Conservation (phyloP, 1,139 yeast genomes). For the Komagataea norvegica region DNA sequence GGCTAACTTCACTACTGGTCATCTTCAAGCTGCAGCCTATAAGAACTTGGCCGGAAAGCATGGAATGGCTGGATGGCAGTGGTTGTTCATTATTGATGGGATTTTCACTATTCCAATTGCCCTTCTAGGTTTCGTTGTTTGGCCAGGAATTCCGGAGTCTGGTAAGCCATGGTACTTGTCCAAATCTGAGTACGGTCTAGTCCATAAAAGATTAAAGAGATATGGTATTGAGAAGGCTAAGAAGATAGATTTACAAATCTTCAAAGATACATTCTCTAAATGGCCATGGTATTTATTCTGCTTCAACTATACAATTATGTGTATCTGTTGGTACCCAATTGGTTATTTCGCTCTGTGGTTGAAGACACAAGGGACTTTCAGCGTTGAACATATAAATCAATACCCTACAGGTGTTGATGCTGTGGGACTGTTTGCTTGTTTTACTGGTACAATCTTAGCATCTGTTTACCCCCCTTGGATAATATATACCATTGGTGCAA, state of each 20-base stretch:
- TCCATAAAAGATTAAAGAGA: no score
- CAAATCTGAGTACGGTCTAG: no score
- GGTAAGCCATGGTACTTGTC: conserved; percentile 11
- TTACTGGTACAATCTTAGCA: conserved; percentile 10
- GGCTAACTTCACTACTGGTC: conserved; percentile 35
- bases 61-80: conserved; percentile 69
- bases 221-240: no score
- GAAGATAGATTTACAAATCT: no score
- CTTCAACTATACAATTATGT: no score
- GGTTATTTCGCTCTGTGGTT: conserved; percentile 19
- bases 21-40: conserved; percentile 52
- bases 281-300: no score
- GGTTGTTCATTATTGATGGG: conserved; percentile 76
- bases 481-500: conserved; percentile 14
- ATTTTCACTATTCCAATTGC: conserved; percentile 54
- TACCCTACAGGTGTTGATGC: conserved; percentile 20
- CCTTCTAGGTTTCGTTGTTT: conserved; percentile 45
- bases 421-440: conserved; percentile 9
- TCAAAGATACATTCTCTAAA: no score
- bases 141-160: conserved; percentile 48
- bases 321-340: conserved; percentile 18
- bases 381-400: conserved; percentile 17
- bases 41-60: conserved; percentile 43
- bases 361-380: conserved; percentile 10
- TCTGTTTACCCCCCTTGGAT: conserved; percentile 31